A percentile compares a stretch with the other conserved stretches of the same genome.
Evolutionary conservation across 2,329 filamentous ascomycete genomes (phyloP).

Genomic region (Lizonia empirigonia): DNA sequence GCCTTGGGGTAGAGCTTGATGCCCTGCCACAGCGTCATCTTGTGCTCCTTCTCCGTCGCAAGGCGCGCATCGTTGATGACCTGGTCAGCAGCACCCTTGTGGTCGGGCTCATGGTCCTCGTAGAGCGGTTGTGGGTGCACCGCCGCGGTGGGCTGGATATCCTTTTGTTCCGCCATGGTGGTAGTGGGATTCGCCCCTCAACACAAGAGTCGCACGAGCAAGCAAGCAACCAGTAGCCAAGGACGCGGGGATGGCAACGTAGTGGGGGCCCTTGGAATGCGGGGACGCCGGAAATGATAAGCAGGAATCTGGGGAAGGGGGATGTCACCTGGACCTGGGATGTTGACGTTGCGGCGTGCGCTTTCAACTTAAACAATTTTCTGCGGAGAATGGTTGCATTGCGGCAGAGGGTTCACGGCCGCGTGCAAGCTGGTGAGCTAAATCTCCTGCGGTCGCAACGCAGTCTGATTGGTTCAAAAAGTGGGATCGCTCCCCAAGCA

Average conservation of each 20-base stretch:
- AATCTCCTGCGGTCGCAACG: slow-evolving; percentile 7
- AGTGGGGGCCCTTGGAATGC: slow-evolving; percentile 4
- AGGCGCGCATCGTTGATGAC: slow-evolving; percentile 51
- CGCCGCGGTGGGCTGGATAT: slow-evolving; percentile 26
- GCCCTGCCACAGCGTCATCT: slow-evolving; percentile 69
- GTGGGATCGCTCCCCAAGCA: neutral
- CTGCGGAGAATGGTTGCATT: slow-evolving; percentile 3
- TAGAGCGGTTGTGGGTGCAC: slow-evolving; percentile 14
- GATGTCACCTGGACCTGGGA: slow-evolving; percentile 2
- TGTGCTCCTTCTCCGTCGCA: slow-evolving; percentile 57
- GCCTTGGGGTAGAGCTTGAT: slow-evolving; percentile 86
- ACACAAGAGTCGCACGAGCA: neutral
- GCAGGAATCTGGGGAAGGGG: slow-evolving; percentile 9
- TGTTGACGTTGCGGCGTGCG: slow-evolving; percentile 8
- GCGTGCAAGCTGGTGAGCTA: slow-evolving; percentile 9
- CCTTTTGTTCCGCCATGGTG: slow-evolving; percentile 33
- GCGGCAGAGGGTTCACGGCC: slow-evolving; percentile 1
- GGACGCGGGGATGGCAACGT: neutral
- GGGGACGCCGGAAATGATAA: neutral
- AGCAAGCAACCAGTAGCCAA: slow-evolving; percentile 1
- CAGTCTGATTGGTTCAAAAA: slow-evolving; percentile 7
- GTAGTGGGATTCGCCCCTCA: slow-evolving; percentile 3
- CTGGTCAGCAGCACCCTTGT: slow-evolving; percentile 38
- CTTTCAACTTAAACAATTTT: slow-evolving; percentile 17
- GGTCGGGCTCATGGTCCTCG: slow-evolving; percentile 25